phyloP scores from a whole-genome alignment of 805 yeast genomes.

The Diddensiella transvaalensis region DNA sequence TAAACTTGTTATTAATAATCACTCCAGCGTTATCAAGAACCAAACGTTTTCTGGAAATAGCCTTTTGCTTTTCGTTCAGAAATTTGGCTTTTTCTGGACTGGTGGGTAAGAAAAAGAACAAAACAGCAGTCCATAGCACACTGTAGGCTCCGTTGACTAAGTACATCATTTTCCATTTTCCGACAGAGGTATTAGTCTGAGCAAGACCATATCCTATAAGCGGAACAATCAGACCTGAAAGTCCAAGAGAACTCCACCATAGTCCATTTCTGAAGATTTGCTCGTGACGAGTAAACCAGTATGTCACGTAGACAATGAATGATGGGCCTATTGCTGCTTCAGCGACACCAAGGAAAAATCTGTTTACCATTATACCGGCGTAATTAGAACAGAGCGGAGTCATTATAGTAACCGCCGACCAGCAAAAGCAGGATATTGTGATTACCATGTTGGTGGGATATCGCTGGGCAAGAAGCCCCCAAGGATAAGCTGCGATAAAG shows the following conservation, averaged over 20 bases:
- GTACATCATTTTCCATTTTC: conserved; percentile 48
- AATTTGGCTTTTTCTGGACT: conserved; percentile 50
- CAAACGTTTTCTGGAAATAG: conserved; percentile 23
- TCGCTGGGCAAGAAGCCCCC: conserved; percentile 35
- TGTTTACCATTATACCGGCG: conserved; percentile 44
- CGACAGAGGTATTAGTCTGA: conserved; percentile 40
- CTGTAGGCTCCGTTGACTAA: conserved; percentile 49
- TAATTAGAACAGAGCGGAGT: conserved; percentile 45
- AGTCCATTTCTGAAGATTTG: conserved; percentile 44
- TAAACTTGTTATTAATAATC: conserved; percentile 44
- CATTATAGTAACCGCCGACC: conserved; percentile 36
- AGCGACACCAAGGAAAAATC: conserved; percentile 49
- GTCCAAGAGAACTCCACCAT: conserved; percentile 36
- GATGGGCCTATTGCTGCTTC: conserved; percentile 57
- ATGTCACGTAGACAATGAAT: conserved; percentile 51
- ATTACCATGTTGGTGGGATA: conserved; percentile 18
- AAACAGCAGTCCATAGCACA: conserved; percentile 32
- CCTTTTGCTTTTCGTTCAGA: conserved; percentile 41
- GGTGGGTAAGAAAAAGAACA: conserved; percentile 45
- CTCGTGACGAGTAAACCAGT: conserved; percentile 48
- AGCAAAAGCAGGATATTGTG: conserved; percentile 24
- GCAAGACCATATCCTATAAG: conserved; percentile 46
- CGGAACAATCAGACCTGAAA: conserved; percentile 35
- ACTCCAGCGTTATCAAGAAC: conserved; percentile 43
- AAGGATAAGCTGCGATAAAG: conserved; percentile 44